phyloP scores from a whole-genome alignment of 257 asterid species.

The Perilla frutescens region DNA sequence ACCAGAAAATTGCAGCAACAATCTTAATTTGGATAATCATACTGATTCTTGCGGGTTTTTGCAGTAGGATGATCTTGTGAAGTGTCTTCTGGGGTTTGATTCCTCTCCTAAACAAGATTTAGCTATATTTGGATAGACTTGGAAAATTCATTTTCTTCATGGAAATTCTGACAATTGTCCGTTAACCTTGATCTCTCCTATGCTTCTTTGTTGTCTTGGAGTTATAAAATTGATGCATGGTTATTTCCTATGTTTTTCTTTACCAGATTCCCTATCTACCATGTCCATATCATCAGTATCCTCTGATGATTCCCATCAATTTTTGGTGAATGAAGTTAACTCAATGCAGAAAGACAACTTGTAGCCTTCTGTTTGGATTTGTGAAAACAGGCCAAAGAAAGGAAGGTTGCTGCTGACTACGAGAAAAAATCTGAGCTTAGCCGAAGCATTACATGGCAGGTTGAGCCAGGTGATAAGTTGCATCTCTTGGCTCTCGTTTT shows the following conservation, averaged over 20 bases:
- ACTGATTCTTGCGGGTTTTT: neutral
- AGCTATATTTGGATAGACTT: neutral
- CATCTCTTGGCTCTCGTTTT: neutral
- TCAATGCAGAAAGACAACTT: neutral
- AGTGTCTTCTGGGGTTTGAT: neutral
- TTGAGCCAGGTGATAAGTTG: neutral
- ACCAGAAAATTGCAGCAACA: neutral
- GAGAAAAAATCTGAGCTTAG: constrained; percentile 1
- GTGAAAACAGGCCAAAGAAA: neutral
- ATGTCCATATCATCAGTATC: constrained; percentile 1
- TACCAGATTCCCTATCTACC: constrained; percentile 2
- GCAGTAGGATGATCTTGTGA: neutral
- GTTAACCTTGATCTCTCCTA: neutral
- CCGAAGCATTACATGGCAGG: neutral
- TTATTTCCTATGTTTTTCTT: constrained; percentile 16
- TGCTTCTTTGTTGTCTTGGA: constrained; percentile 18
- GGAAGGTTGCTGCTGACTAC: neutral
- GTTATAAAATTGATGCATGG: neutral
- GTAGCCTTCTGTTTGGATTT: neutral
- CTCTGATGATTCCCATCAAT: neutral
- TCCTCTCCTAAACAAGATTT: neutral
- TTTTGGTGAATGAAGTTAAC: neutral
- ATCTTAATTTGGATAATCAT: neutral
- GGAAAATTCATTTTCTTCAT: neutral
- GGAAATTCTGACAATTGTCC: constrained; percentile 18